Base-by-base conservation (phyloP, 768 basidiomycete species). In the Lactifluus hygrophoroides region DNA sequence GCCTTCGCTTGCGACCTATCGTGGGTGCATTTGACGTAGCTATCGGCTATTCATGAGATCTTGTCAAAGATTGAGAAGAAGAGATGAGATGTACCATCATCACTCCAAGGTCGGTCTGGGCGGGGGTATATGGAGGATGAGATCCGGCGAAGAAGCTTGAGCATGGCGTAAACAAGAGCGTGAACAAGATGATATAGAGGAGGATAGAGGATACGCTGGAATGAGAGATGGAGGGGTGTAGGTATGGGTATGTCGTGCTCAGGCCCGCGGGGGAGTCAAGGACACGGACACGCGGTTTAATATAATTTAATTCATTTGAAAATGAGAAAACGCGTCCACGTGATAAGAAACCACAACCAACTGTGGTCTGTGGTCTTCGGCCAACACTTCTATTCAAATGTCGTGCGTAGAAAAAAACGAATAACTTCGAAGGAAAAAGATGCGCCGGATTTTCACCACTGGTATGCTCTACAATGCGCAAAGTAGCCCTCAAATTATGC, bases 21-120 rank as follows among this genome's bases (percentile, higher is more conserved):
- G 80, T 80, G 0, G 87, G 86, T 2, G 87, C 86, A 65, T 81
- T 86, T 25, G 87, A 88, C 1, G 88, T 87, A 28, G 85, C 87
- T 90, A 66, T 35, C 46, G 50, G 47, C 23, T 34, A 13, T 42
- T 44, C 10, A 25, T 51, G 30, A 61, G 56, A 63, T 49, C 30
- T n/a, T 13, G 52, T 37, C 27, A 40, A 38, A 62, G 27, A 50
- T 35, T 30, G 32, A 52, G 47, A 45, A 45, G 60, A 51, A 50
- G 37, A 30, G 32, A 35, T 5, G 13, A 40, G 49, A 47, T 57
- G 46, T 28, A 75, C 86, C 82, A 68, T 90, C 86, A 55, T 89
- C 86, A 65, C 78, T 77, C 88, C 87, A 88, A 34, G 86, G 84
- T 58, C 85, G 76, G 70, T 88, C 87, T 25, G 83, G 79, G 53